Base-by-base conservation (phyloP, 352 stramenopile species). In the Pythium dissimile region DNA sequence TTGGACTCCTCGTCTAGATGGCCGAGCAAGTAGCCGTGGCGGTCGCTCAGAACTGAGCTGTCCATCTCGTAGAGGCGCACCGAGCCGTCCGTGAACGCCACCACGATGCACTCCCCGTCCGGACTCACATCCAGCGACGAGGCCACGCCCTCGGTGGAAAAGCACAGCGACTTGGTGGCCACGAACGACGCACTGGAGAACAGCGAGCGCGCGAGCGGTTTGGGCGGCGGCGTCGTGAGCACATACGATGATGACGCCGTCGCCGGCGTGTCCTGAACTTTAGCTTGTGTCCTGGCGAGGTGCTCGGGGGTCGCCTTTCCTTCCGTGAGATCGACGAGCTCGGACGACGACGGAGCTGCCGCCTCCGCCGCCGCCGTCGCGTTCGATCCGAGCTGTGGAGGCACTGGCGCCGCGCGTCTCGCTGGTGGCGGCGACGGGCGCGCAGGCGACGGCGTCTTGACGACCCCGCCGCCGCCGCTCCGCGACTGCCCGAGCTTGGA, bases 61-160 rank as follows among this genome's bases (percentile, higher is more conserved):
- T 94, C 82, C 79, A 92, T 89, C 59, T 92, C 84, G 43, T 88
- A 94, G 16, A 94, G 64, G 2, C 82, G 68, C 27, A 94, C 76
- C 0, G 82, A 90, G 5, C 82, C 84, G 41, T 94, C 82, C 2
- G 71, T 86, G 57, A 92, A 92, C 12, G 78, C 84, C 12, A 86
- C 82, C n/a, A 94, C 73, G 42, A 94, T 72, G 49, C 86, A 89
- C 47, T 94, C 80, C 4, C 84, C 84, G 32, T 92, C 82, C 1
- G 82, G 82, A 10, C 64, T 88, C 43, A 88, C 80, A 34, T 94
- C 84, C 13, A 94, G 28, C 28, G 82, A 88, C 31, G 78, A 88
- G 2, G 80, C 84, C 1, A 90, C 71, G 30, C 72, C 73, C 58
- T 91, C 80, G 0, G 80, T 92, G 2, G 84, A 90, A 42, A 92